phyloP scores from a whole-genome alignment of 164 flowering plant species.

The Cinnamomum micranthum region DNA sequence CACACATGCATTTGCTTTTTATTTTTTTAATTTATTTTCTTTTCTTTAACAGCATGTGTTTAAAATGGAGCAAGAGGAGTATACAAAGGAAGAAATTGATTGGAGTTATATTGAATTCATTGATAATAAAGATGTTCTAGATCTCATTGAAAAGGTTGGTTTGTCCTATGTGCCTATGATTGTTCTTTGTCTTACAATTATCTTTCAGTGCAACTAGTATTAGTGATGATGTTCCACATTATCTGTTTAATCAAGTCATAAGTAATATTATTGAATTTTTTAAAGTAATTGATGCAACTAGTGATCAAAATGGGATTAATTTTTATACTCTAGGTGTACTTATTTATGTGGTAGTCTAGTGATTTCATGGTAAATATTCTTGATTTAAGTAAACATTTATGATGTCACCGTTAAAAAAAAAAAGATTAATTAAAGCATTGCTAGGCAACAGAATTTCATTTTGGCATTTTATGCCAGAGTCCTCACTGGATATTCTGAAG shows the following conservation, averaged over 20 bases:
- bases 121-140: slow-evolving; percentile 92
- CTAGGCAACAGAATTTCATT: too few relatives aligned
- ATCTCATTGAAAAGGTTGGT: slow-evolving; percentile 94
- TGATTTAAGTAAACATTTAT: background rate
- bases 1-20: background rate
- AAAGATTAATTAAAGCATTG: background rate
- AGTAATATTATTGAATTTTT: too few relatives aligned
- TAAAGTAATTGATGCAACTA: too few relatives aligned
- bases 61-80: slow-evolving; percentile 99
- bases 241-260: too few relatives aligned
- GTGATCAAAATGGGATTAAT: too few relatives aligned
- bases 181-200: background rate
- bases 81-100: slow-evolving; percentile 91
- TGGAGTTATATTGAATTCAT: slow-evolving; percentile 99
- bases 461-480: background rate
- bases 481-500: background rate
- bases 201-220: background rate
- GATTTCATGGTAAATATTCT: background rate
- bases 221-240: background rate
- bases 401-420: background rate
- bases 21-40: background rate
- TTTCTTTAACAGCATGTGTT: slow-evolving; percentile 75
- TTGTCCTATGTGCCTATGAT: background rate
- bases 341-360: background rate
- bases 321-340: background rate